Percentiles rank a stretch among this genome's conserved stretches.
phyloP scores from a whole-genome alignment of 108 stramenopile species.

The Nannochloropsis granulata region DNA sequence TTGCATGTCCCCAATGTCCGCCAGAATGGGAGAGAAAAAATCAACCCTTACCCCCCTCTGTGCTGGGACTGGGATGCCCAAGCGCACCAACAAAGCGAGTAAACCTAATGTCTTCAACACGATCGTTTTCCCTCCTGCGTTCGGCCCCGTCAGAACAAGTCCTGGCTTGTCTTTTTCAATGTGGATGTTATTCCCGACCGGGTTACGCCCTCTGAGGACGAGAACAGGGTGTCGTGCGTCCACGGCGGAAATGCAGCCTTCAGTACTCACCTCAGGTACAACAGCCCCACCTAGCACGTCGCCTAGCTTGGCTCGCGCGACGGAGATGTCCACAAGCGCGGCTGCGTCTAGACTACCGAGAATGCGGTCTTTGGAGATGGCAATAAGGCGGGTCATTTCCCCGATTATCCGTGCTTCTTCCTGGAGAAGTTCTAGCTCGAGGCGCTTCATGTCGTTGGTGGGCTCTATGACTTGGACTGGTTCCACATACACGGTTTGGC shows the following conservation, averaged over 20 bases:
- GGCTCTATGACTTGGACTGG: slow-evolving; percentile 60
- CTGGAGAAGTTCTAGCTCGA: slow-evolving; percentile 46
- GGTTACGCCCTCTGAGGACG: slow-evolving; percentile 47
- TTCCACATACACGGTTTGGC: slow-evolving; percentile 81
- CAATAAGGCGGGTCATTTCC: slow-evolving; percentile 16
- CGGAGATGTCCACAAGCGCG: slow-evolving; percentile 57
- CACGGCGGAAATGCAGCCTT: slow-evolving; percentile 53
- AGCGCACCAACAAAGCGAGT: slow-evolving; percentile 58
- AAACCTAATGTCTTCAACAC: slow-evolving; percentile 79
- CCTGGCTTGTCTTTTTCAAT: slow-evolving; percentile 49
- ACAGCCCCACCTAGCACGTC: slow-evolving; percentile 37
- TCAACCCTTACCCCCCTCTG: slow-evolving; percentile 45
- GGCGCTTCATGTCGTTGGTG: slow-evolving; percentile 67
- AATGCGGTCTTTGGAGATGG: slow-evolving; percentile 5
- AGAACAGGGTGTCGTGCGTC: slow-evolving; percentile 77
- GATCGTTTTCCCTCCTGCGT: slow-evolving; percentile 77
- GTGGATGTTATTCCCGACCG: slow-evolving; percentile 67
- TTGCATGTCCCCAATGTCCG: slow-evolving; percentile 87
- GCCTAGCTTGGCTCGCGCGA: slow-evolving; percentile 56
- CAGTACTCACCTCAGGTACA: slow-evolving; percentile 40
- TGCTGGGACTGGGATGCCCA: slow-evolving; percentile 74
- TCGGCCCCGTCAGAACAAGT: slow-evolving; percentile 70
- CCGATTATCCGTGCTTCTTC: slow-evolving; percentile 51
- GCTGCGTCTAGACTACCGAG: slow-evolving; percentile 27
- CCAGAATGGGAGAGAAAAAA: slow-evolving; percentile 65